phyloP scores from a whole-genome alignment of 176 grass and related monocot species.

The Avena sativa region DNA sequence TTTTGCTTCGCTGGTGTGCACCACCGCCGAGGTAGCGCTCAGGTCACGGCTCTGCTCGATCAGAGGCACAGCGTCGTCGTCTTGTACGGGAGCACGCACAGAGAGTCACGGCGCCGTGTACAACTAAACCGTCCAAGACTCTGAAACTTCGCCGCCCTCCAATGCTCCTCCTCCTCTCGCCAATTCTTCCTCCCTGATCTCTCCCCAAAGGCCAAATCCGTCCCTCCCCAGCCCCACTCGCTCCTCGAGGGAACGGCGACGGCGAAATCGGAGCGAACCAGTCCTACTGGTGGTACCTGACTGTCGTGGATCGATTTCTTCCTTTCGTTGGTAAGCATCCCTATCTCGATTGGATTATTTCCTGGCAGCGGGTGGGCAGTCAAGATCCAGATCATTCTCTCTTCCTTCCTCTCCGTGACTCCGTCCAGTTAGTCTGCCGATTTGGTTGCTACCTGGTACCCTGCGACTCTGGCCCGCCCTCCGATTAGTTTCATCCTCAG shows the following conservation, averaged over 20 bases:
- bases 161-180: not conserved
- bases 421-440: not conserved
- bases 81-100: slow-evolving; percentile 5
- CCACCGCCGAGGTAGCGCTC: not conserved
- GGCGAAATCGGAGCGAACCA: not conserved
- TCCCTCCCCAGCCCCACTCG: not conserved
- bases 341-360: not conserved
- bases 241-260: not conserved
- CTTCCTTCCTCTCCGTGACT: not conserved
- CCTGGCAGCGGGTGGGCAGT: not conserved
- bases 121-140: not conserved
- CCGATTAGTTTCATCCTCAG: not conserved
- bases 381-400: not conserved
- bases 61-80: not conserved
- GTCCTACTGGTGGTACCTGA: not conserved
- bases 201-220: not conserved
- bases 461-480: not conserved
- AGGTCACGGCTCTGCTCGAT: not conserved
- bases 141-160: not conserved
- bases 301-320: not conserved
- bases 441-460: not conserved
- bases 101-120: not conserved
- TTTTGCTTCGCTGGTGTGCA: not conserved
- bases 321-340: not conserved
- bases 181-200: not conserved